A percentile compares a stretch with the other conserved stretches of the same genome.
These are phyloP conservation scores for Macrolepiota fuliginosa DNA, from an alignment of 768 basidiomycete genomes.

Conservation along the genomic window DNA sequence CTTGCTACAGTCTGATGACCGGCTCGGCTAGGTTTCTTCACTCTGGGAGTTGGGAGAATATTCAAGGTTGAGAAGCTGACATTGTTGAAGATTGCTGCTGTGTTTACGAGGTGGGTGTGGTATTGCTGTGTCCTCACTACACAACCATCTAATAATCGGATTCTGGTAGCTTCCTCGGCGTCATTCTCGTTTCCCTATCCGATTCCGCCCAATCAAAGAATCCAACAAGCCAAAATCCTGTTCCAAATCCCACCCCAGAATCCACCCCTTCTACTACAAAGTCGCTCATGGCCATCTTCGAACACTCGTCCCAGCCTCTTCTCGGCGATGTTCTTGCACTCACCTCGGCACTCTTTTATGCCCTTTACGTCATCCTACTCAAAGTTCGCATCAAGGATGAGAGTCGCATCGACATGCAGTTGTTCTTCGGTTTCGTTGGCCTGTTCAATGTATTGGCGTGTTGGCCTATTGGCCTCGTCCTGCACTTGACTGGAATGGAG, in stretches of 20 bases:
- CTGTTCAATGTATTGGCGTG: slow-evolving; percentile 74
- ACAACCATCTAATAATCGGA: not conserved
- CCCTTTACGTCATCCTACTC: slow-evolving; percentile 83
- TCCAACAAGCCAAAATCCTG: slow-evolving; percentile 16
- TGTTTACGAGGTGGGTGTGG: slow-evolving; percentile 65
- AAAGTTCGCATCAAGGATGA: slow-evolving; percentile 84
- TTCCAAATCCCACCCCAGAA: slow-evolving; percentile 16
- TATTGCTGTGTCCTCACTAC: not conserved
- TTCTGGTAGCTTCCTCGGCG: slow-evolving; percentile 54
- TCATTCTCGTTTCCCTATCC: slow-evolving; percentile 84
- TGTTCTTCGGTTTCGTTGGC: slow-evolving; percentile 94
- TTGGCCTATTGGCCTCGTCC: slow-evolving; percentile 75
- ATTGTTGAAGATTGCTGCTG: slow-evolving; percentile 69
- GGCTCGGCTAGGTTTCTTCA: slow-evolving; percentile 79
- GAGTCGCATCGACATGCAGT: slow-evolving; percentile 86
- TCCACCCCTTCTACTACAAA: slow-evolving; percentile 6
- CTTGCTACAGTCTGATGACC: not conserved
- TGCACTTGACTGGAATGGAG: slow-evolving; percentile 75
- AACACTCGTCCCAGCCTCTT: slow-evolving; percentile 5
- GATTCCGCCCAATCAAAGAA: slow-evolving; percentile 49
- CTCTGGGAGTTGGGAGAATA: slow-evolving; percentile 77
- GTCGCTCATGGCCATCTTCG: slow-evolving; percentile 40
- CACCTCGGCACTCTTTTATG: slow-evolving; percentile 85
- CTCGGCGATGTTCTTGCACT: slow-evolving; percentile 81
- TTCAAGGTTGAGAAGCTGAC: slow-evolving; percentile 81